These are phyloP conservation scores for Colletotrichum abscissum DNA, from an alignment of 2,329 filamentous ascomycete species.

Conservation along the genomic window DNA sequence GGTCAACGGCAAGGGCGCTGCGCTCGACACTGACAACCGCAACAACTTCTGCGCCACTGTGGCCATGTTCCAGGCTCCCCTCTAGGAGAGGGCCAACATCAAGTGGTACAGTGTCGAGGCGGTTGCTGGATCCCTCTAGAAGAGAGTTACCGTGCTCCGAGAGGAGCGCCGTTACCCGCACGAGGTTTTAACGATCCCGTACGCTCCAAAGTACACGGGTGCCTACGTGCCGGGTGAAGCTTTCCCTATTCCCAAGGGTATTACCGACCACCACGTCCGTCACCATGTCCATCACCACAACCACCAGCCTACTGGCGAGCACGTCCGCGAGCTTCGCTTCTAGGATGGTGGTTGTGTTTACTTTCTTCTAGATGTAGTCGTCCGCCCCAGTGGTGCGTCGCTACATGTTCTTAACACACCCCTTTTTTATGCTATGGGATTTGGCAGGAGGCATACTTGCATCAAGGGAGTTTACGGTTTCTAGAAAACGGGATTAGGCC, in stretches of 20 bases:
- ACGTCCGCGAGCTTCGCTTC: not conserved
- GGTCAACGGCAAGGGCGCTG: conserved; percentile 64
- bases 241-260: not conserved
- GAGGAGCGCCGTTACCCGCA: not conserved
- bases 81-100: conserved; percentile 12
- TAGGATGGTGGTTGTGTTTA: not conserved
- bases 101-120: not conserved
- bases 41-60: conserved; percentile 75
- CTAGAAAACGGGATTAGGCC: not conserved
- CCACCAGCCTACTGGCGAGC: not conserved
- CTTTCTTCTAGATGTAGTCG: not conserved
- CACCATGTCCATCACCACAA: not conserved
- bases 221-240: not conserved
- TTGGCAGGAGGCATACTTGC: conserved; percentile 3
- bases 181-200: not conserved
- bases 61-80: conserved; percentile 55
- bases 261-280: not conserved
- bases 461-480: conserved; percentile 11
- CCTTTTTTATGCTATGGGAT: not conserved
- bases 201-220: not conserved
- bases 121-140: not conserved
- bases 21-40: conserved; percentile 70
- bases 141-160: not conserved
- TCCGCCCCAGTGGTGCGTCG: not conserved
- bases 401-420: not conserved